phyloP scores from a whole-genome alignment of 805 yeast species.

The Monosporozyma aquatica region DNA sequence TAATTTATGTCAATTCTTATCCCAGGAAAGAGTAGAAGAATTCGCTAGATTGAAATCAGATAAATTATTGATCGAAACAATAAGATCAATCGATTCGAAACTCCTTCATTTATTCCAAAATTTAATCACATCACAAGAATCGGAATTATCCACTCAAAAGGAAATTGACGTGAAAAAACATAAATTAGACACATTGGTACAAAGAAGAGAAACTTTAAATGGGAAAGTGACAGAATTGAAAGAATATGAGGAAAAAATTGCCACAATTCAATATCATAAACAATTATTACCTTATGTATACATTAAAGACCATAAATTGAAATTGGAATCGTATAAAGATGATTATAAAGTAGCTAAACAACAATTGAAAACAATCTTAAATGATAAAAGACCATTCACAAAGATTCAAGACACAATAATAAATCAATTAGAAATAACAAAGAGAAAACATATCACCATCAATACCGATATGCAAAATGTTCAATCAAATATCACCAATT shows the following conservation, averaged over 20 bases:
- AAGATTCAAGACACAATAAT: conserved; percentile 28
- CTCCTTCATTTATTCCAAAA: conserved; percentile 48
- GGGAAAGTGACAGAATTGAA: conserved; percentile 41
- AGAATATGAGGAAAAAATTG: conserved; percentile 39
- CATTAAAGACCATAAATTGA: conserved; percentile 33
- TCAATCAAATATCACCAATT: conserved; percentile 2
- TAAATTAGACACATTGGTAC: conserved; percentile 29
- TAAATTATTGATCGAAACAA: conserved; percentile 64
- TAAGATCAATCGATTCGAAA: conserved; percentile 64
- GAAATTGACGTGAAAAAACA: conserved; percentile 28
- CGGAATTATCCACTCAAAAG: conserved; percentile 32
- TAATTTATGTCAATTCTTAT: conserved; percentile 86
- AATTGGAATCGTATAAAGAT: conserved; percentile 21
- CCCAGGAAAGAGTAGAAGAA: conserved; percentile 91
- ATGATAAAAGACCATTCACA: conserved; percentile 24
- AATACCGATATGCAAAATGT: not conserved
- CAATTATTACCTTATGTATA: conserved; percentile 42
- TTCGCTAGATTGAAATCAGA: conserved; percentile 79
- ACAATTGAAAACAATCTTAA: conserved; percentile 19
- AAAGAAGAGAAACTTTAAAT: conserved; percentile 33
- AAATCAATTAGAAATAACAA: conserved; percentile 7
- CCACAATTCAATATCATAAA: conserved; percentile 40
- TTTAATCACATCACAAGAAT: conserved; percentile 44
- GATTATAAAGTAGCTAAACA: conserved; percentile 23
- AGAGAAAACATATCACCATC: conserved; percentile 6